Evolutionary conservation across 768 basidiomycete genomes (phyloP).

Genomic region (Tubosaeta sp.): DNA sequence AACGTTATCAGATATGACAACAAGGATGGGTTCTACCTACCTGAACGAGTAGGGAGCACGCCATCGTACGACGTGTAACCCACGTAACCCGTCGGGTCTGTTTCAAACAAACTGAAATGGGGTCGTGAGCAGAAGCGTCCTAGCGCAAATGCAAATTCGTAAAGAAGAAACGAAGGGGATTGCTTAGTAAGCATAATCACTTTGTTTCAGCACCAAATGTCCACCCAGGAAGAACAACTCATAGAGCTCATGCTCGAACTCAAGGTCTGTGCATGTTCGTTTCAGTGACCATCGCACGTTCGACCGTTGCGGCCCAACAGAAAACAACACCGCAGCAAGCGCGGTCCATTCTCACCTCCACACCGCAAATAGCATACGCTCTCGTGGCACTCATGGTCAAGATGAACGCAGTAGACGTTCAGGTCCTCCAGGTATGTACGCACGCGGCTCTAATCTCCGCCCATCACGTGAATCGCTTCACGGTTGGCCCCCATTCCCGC

Average conservation of each 20-base stretch:
- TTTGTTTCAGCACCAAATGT: constrained; percentile 36
- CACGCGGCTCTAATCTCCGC: background rate
- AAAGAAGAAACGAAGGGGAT: background rate
- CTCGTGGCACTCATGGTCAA: constrained; percentile 75
- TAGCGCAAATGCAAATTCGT: background rate
- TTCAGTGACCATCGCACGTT: background rate
- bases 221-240: constrained; percentile 60
- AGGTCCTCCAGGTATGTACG: constrained; percentile 63
- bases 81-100: background rate
- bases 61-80: background rate
- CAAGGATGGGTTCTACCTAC: background rate
- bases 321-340: constrained; percentile 74
- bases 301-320: constrained; percentile 31
- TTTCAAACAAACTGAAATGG: background rate
- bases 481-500: background rate
- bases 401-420: constrained; percentile 68
- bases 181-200: constrained; percentile 15
- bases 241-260: constrained; percentile 73
- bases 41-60: background rate
- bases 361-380: constrained; percentile 74
- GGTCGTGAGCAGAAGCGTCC: background rate
- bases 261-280: constrained; percentile 39
- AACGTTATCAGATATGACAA: background rate
- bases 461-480: background rate
- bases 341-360: constrained; percentile 60